Conservation (phyloP, 2,329 filamentous ascomycete species). For the Fusarium longipes region DNA sequence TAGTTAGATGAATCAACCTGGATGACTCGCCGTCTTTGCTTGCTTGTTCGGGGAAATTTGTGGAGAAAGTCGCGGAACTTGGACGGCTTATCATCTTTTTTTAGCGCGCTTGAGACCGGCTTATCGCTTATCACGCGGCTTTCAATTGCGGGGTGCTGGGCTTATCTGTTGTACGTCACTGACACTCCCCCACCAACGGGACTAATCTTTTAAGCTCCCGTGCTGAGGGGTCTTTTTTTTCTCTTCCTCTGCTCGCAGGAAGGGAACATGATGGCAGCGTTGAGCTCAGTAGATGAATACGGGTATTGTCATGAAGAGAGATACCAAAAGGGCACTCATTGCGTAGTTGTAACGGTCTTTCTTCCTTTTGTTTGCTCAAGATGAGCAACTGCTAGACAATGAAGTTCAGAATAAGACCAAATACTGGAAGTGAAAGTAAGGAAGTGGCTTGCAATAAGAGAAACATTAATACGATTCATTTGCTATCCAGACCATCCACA, state of each 20-base stretch:
- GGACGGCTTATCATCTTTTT: slow-evolving; percentile 8
- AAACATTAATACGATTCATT: neutral
- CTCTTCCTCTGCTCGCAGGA: neutral
- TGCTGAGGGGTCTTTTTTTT: neutral
- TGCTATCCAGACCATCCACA: neutral
- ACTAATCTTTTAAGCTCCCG: neutral
- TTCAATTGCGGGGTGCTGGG: slow-evolving; percentile 24
- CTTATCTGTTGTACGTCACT: slow-evolving; percentile 38
- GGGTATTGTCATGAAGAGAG: neutral
- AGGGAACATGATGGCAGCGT: neutral
- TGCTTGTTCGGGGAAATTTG: slow-evolving; percentile 15
- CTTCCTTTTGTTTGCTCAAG: neutral
- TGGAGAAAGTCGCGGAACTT: slow-evolving; percentile 10
- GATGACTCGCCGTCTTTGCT: slow-evolving; percentile 31
- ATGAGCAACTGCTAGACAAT: neutral
- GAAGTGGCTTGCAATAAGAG: neutral
- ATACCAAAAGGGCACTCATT: neutral
- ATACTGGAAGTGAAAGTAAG: neutral
- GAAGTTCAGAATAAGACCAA: neutral
- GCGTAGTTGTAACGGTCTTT: neutral
- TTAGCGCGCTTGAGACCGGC: slow-evolving; percentile 31
- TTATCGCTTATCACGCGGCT: slow-evolving; percentile 38
- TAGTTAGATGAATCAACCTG: no score
- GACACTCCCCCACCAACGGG: slow-evolving; percentile 24
- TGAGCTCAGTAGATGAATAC: neutral